Evolutionary conservation across 768 basidiomycete genomes (phyloP).

Genomic region (Trametes coccinea): DNA sequence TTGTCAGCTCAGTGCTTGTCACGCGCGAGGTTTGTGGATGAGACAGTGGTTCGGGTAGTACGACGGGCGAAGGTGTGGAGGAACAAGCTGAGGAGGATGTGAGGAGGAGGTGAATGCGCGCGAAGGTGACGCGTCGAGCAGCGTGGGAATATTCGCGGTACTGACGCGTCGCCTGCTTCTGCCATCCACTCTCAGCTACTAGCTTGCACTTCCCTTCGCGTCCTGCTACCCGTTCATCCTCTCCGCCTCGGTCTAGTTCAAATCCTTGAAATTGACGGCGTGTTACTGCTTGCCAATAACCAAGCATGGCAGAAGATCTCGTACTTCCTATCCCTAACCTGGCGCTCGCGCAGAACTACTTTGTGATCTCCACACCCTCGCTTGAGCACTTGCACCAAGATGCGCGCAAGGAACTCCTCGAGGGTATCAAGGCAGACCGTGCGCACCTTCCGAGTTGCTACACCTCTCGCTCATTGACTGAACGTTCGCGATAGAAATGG

Average conservation of each 20-base stretch:
- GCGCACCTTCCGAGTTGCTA: conserved; percentile 31
- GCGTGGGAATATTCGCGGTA: conserved; percentile 32
- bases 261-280: not conserved
- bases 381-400: conserved; percentile 65
- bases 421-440: conserved; percentile 81
- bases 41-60: no score
- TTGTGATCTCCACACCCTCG: conserved; percentile 63
- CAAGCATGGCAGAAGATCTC: conserved; percentile 75
- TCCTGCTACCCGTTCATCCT: not conserved
- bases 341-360: conserved; percentile 75
- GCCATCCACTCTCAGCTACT: not conserved
- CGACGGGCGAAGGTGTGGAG: no score
- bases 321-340: conserved; percentile 89
- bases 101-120: not conserved
- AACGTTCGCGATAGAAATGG: conserved; percentile 64
- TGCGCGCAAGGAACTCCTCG: conserved; percentile 64
- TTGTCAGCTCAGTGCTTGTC: not conserved
- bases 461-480: no score
- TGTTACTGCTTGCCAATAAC: not conserved
- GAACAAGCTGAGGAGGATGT: no score
- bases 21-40: no score
- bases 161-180: conserved; percentile 37
- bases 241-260: not conserved
- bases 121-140: conserved; percentile 35
- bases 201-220: conserved; percentile 2